Conservation (phyloP, 805 yeast genomes). For the Zygoascus ofunaensis region DNA sequence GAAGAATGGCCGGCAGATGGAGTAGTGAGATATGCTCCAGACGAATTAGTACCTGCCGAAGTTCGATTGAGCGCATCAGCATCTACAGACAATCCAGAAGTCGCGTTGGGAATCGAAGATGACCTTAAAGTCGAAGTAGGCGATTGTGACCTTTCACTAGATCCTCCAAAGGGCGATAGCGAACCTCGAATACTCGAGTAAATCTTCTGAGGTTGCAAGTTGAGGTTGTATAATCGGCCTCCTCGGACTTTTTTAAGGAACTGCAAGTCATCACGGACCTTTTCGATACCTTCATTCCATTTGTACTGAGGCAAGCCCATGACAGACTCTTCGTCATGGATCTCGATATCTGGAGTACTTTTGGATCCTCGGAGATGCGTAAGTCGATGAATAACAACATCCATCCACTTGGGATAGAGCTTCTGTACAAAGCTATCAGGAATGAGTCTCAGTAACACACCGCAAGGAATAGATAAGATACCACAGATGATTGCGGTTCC, state of each 20-base stretch:
- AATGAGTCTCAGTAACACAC: slow-evolving; percentile 60
- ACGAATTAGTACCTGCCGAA: slow-evolving; percentile 3
- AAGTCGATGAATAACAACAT: slow-evolving; percentile 18
- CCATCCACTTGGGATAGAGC: slow-evolving; percentile 21
- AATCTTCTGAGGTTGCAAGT: slow-evolving; percentile 19
- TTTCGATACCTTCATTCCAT: slow-evolving; percentile 35
- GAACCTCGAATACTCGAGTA: slow-evolving; percentile 2
- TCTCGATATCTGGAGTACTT: slow-evolving; percentile 11
- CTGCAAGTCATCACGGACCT: slow-evolving; percentile 30
- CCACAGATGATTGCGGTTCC: slow-evolving; percentile 80
- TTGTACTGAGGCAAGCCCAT: slow-evolving; percentile 17
- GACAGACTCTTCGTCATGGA: slow-evolving; percentile 15
- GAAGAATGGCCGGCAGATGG: slow-evolving; percentile 10
- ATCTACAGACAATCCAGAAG: slow-evolving; percentile 6
- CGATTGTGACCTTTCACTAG: neutral
- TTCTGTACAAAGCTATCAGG: slow-evolving; percentile 51
- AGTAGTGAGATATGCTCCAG: slow-evolving; percentile 1
- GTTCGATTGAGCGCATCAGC: slow-evolving; percentile 15
- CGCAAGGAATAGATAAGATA: slow-evolving; percentile 69
- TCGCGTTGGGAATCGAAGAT: slow-evolving; percentile 2
- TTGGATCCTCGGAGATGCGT: slow-evolving; percentile 11
- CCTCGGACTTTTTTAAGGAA: slow-evolving; percentile 31
- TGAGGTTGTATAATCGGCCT: slow-evolving; percentile 30
- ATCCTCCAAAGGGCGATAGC: neutral
- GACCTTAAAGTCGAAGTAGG: neutral